Evolutionary conservation across 129 eudicot genomes (phyloP).

Genomic region (Calendula officinalis): DNA sequence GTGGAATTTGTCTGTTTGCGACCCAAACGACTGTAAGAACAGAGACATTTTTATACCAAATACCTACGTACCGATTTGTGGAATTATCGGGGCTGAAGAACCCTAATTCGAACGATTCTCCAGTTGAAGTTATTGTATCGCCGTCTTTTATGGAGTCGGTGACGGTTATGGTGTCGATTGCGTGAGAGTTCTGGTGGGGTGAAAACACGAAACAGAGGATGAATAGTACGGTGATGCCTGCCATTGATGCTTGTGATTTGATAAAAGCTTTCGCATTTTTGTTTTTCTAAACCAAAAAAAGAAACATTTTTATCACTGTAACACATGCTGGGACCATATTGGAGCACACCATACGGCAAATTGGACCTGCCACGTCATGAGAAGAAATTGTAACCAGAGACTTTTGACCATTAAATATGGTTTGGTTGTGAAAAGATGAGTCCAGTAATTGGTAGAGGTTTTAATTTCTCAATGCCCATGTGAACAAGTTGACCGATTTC

Average conservation of each 20-base stretch:
- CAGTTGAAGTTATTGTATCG: conserved; percentile 16
- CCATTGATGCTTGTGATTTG: background rate
- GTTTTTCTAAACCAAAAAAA: no score
- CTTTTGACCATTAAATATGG: no score
- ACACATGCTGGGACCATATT: no score
- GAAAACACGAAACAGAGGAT: background rate
- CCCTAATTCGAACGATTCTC: conserved; percentile 16
- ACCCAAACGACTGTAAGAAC: conserved; percentile 26
- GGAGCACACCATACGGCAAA: no score
- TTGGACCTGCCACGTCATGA: no score
- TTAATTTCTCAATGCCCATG: no score
- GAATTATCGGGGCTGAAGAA: conserved; percentile 20
- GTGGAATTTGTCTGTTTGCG: conserved; percentile 20
- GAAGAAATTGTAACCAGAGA: no score
- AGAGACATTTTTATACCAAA: conserved; percentile 30
- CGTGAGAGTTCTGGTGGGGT: background rate
- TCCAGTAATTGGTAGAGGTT: no score
- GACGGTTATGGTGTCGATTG: conserved; percentile 16
- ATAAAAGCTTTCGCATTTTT: no score
- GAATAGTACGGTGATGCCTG: background rate
- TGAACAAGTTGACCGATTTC: no score
- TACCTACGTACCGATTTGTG: conserved; percentile 24
- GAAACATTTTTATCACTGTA: no score
- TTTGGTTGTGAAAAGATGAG: no score
- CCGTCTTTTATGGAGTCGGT: conserved; percentile 23